These are phyloP conservation scores for Bonia amplexicaulis DNA, from an alignment of 176 grass and related monocot genomes.

Conservation along the genomic window DNA sequence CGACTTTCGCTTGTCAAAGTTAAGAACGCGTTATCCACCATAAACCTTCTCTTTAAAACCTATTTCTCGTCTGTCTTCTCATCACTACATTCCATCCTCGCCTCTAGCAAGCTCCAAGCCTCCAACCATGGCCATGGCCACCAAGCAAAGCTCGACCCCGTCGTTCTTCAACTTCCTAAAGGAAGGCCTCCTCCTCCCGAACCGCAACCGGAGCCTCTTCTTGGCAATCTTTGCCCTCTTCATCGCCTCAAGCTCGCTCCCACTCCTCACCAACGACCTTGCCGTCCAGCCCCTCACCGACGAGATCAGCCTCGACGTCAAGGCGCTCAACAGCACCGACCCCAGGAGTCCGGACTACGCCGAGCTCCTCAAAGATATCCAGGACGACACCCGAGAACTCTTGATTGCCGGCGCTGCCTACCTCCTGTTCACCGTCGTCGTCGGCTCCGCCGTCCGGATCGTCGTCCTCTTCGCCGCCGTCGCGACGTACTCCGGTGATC, in stretches of 20 bases:
- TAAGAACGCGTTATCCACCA: too few relatives aligned
- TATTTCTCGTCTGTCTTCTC: neutral
- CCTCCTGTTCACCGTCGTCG: neutral
- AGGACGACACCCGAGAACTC: neutral
- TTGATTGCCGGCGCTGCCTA: neutral
- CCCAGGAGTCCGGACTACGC: neutral
- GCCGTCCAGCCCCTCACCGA: neutral
- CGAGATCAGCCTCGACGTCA: neutral
- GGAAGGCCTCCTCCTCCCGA: slow-evolving; percentile 19
- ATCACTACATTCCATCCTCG: neutral
- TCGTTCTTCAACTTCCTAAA: slow-evolving; percentile 22
- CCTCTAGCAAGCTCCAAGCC: neutral
- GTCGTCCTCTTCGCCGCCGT: slow-evolving; percentile 3
- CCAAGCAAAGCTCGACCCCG: neutral
- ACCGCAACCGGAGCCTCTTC: slow-evolving; percentile 20
- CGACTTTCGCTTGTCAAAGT: too few relatives aligned
- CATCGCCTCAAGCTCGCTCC: neutral
- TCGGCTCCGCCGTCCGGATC: neutral
- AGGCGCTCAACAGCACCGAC: neutral
- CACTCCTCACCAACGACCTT: neutral
- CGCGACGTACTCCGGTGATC: neutral
- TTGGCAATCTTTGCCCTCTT: neutral
- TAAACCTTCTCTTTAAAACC: too few relatives aligned
- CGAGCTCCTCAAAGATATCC: neutral
- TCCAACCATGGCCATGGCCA: slow-evolving; percentile 1